These are phyloP conservation scores for Houttuynia cordata DNA, from an alignment of 164 flowering plant genomes.

Conservation along the genomic window DNA sequence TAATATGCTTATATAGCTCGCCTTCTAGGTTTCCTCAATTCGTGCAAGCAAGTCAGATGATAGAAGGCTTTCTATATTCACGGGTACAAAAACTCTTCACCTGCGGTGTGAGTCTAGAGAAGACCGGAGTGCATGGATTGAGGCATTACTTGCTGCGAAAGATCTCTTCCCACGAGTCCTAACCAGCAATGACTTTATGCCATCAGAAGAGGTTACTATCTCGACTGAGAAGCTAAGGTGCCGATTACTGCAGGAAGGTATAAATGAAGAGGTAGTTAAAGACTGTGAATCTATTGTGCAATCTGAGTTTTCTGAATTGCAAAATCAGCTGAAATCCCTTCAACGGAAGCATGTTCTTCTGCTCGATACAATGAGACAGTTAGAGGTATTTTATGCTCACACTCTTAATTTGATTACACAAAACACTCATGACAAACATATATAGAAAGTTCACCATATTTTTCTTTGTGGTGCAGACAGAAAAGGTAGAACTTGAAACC, in stretches of 20 bases:
- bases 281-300: conserved; percentile 93
- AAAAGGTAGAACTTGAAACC: conserved; percentile 93
- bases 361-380: conserved; percentile 67
- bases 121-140: conserved; percentile 84
- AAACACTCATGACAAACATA: neutral
- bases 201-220: conserved; percentile 58
- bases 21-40: conserved; percentile 80
- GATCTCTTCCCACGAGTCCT: conserved; percentile 71
- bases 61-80: conserved; percentile 79
- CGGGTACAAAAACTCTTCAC: conserved; percentile 96
- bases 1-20: neutral
- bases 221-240: conserved; percentile 79
- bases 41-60: conserved; percentile 97
- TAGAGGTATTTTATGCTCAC: conserved; percentile 48
- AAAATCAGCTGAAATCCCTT: conserved; percentile 55
- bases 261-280: conserved; percentile 49
- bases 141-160: conserved; percentile 70
- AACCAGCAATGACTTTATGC: conserved; percentile 55
- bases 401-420: neutral
- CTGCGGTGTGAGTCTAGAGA: conserved; percentile 73
- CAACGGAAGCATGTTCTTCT: conserved; percentile 61
- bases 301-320: conserved; percentile 59
- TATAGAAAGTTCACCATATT: neutral
- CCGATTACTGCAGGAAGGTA: conserved; percentile 59
- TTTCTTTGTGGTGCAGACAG: conserved; percentile 46